These are phyloP conservation scores for Coemansia sp. DNA, from an alignment of 192 early-diverging fungal species.

Conservation along the genomic window DNA sequence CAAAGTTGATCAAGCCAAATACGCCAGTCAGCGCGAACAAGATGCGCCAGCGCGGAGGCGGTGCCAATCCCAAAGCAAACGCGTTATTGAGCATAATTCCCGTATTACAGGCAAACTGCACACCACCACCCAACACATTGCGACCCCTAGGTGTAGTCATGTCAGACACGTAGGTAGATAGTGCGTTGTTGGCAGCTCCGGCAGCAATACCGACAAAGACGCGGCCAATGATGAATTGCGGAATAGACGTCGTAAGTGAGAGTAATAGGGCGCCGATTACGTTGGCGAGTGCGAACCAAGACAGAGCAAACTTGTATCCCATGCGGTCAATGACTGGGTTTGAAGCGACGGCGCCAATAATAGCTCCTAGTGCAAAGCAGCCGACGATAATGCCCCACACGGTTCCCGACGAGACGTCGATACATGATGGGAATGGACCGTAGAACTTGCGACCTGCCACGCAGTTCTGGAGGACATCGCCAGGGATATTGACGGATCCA, in stretches of 20 bases:
- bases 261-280: constrained; percentile 67
- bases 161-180: constrained; percentile 78
- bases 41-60: constrained; percentile 70
- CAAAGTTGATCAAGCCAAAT: constrained; percentile 61
- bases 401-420: constrained; percentile 47
- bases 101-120: constrained; percentile 76
- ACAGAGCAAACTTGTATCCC: constrained; percentile 68
- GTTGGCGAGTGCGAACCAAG: constrained; percentile 70
- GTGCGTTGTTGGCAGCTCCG: constrained; percentile 63
- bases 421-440: constrained; percentile 51
- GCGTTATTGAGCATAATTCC: constrained; percentile 76
- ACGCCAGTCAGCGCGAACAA: constrained; percentile 66
- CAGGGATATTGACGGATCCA: constrained; percentile 62
- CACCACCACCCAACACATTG: constrained; percentile 70
- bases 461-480: constrained; percentile 59
- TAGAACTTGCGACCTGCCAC: constrained; percentile 53
- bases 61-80: constrained; percentile 63
- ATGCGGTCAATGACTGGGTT: constrained; percentile 60
- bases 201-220: constrained; percentile 72
- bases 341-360: constrained; percentile 68
- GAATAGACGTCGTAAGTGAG: constrained; percentile 60
- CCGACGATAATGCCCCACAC: constrained; percentile 64
- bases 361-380: constrained; percentile 65
- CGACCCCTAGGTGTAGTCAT: constrained; percentile 71
- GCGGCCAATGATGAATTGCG: constrained; percentile 74